Evolutionary conservation across 2,329 filamentous ascomycete species (phyloP), one percentile per base, ranked within the genome.

Genomic region (Aspergillus luchuensis): DNA sequence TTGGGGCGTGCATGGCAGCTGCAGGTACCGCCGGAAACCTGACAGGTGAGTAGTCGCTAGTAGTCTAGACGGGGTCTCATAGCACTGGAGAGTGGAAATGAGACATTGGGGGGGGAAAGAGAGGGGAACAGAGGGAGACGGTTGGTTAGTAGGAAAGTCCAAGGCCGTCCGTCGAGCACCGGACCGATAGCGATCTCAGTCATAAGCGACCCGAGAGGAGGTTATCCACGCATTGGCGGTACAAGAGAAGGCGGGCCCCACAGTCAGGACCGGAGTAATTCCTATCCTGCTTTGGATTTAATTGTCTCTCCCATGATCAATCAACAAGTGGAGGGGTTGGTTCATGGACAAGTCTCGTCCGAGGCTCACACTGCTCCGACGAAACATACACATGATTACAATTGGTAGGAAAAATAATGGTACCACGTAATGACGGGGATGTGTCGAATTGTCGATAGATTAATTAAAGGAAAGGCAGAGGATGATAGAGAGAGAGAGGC

Each of bases 21-120:
- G 63, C 63, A 65, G 63, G 63, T 65, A 65, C 63, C 58, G 59
- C 59, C 62, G 62, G 38, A 41, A 41, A 43, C 43, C 30, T 56
- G 53, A 47, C 53, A 56, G 53, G 41, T 47, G 30, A 36, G 28
- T 36, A 21, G 43, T 56, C 25, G 39, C 53, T 56, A 56, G 53
- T 56, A 56, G 53, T 21, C 39, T 23, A 15, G 21, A 38, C 38
- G 41, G 41, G 23, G 36, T 45, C 7, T n/a, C 52, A 17, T 38
- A 8, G 10, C n/a, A 51, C n/a, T 38, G 23, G 33, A 52, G 7
- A 2, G 19, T 33, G 15, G 33, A 36, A 36, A 36, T 36, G 33
- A 13, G 33, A 36, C 10, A 28, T n/a, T 28, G 19, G 38, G 15
- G 30, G 30, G 21, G 4, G 25, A 8, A 41, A 17, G 17, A 19